Evolutionary conservation across 768 basidiomycete species (phyloP), one percentile per base, ranked within the genome.

Genomic region (Termitomyces sp.): DNA sequence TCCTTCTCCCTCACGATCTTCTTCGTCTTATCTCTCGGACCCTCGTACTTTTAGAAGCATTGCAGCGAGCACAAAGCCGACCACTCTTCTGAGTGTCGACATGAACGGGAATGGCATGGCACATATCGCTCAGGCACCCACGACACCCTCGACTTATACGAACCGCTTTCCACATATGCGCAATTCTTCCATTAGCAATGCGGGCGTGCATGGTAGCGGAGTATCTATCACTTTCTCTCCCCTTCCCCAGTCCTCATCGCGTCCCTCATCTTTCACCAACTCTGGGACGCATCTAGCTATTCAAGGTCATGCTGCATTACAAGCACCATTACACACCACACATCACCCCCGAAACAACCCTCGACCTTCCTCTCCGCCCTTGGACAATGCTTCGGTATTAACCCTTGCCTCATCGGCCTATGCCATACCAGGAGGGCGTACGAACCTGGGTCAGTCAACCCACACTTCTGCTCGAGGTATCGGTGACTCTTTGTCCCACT

Each of bases 281-380:
- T 57, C 65, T 9, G 53, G 53, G n/a, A 50, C 63, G 65, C 46
- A 65, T 72, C 49, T 72, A 66, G 58, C 67, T 65, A 47, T 59
- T 58, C 60, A 63, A 46, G 38, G 61, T 63, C 54, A 61, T 36
- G 33, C 65, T 66, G 26, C 69, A 68, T 49, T 78, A 18, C 92
- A 95, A 68, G 92, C 93, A 9, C 96, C 95, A 0, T 80, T 89
- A 38, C 93, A 96, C 70, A 93, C 94, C 0, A 76, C 83, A n/a
- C 93, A 93, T 56, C 94, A 98, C 74, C 95, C 96, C 10, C 85
- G 94, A 49, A 93, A 97, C 72, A 99, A 99, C 68, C 96, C 96
- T 1, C 86, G 91, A 26, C 96, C 97, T 26, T 89, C 89, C 16
- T 92, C 92, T 6, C 89, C 93, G 23, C 95, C 96, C 1, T 77